These are phyloP conservation scores for Echites panduratus DNA, from an alignment of 257 asterid genomes.

Conservation along the genomic window DNA sequence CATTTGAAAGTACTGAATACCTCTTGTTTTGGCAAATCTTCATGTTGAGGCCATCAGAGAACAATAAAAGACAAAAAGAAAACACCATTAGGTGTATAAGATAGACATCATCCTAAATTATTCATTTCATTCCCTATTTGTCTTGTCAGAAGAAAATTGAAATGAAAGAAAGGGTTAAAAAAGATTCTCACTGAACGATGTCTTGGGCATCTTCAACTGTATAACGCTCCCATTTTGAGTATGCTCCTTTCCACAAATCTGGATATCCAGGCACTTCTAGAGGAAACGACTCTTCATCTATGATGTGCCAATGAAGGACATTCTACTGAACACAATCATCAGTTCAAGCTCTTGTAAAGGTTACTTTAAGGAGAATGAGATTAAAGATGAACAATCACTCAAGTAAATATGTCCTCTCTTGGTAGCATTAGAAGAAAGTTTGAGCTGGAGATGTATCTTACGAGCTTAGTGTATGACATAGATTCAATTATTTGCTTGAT, in stretches of 20 bases:
- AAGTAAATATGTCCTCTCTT: neutral
- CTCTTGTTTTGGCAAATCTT: conserved; percentile 90
- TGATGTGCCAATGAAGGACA: conserved; percentile 95
- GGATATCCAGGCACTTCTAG: conserved; percentile 87
- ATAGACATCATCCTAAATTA: neutral
- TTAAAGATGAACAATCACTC: neutral
- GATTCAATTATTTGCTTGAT: conserved; percentile 90
- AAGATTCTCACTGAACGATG: conserved; percentile 57
- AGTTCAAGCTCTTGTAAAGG: conserved; percentile 17
- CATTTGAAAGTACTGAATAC: conserved; percentile 28
- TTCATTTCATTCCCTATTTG: neutral
- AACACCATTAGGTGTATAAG: neutral
- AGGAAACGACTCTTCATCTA: conserved; percentile 96
- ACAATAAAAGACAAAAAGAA: conserved; percentile 10
- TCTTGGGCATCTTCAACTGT: conserved; percentile 82
- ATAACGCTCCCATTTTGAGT: conserved; percentile 85
- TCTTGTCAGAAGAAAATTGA: conserved; percentile 12
- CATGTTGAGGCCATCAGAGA: conserved; percentile 23
- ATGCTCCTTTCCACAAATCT: conserved; percentile 88
- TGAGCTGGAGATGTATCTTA: conserved; percentile 38
- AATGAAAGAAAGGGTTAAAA: conserved; percentile 5
- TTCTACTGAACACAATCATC: conserved; percentile 63
- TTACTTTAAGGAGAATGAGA: neutral
- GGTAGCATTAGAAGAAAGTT: conserved; percentile 3
- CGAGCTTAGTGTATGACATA: conserved; percentile 93